Evolutionary conservation across 495 filamentous ascomycete species (phyloP), one percentile per base, ranked within the genome.

Genomic region (Lasiosphaeriaceae sp.): DNA sequence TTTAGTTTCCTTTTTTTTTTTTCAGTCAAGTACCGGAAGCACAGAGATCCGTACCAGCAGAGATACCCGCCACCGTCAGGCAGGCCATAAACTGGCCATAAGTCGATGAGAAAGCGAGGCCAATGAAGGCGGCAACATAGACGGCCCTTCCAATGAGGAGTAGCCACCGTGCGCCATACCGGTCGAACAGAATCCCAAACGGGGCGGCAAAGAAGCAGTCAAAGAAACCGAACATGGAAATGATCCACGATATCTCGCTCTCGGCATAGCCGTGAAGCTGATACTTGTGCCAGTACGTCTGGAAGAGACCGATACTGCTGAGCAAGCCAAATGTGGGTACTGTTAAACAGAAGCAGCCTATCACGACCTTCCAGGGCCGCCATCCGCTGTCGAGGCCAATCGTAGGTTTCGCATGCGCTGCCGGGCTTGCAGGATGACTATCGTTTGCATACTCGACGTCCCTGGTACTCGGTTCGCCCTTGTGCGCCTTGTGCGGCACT

Each of bases 41-140:
- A 49, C 21, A 3, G 23, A 23, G 14, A 11, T 2, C 53, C 56
- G 3, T 50, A 71, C 67, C 55, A 22, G 62, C 60, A 47, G 57
- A 54, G 3, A 58, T 29, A 8, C 67, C 66, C 1, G 67, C 65
- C n/a, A 67, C 52, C 8, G 45, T 34, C 35, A 67, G 47, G 34
- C 62, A 69, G 21, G 41, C 69, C 58, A 72, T 61, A 37, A 68
- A 64, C 54, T 66, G 50, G 3, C 34, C 56, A 34, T 68, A 70
- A 11, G 53, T 64, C 2, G 44, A 19, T 8, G 56, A 65, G 35
- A 59, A 70, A 14, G 63, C 61, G 43, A 68, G 50, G 12, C 62
- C 67, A 23, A 70, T 39, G 23, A 71, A 70, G 2, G 60, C 37
- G 7, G 34, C 63, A n/a, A 57, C 45, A 24, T 66, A 68, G 7